Base-by-base conservation (phyloP, 2,329 filamentous ascomycete species). In the Trichoderma pleuroti region DNA sequence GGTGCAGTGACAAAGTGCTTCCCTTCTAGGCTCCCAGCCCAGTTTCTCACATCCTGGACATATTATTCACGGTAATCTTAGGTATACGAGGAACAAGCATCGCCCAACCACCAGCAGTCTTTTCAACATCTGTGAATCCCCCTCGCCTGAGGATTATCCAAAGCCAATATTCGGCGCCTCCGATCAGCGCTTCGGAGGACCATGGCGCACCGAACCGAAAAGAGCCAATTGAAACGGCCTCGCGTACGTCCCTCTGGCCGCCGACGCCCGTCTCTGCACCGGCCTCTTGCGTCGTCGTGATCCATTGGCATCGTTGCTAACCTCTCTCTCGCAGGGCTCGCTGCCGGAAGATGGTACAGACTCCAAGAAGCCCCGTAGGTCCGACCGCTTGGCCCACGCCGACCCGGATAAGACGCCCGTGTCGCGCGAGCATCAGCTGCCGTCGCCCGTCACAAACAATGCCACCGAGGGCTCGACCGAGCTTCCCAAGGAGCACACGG, bases 191-290 rank as follows among this genome's bases (percentile, higher is more conserved):
- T 67, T 75, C 76, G 71, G 74, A 74, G 74, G 77, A 74, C 65
- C 74, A 90, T 90, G 88, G 83, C 88, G 81, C 85, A 89, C 81
- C 83, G 85, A 76, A 80, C 82, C 74, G 92, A 96, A 82, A 93
- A 93, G 84, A 94, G 91, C 84, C 91, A 92, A 83, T 89, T 96
- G 84, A 97, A 97, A 86, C 90, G 93, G 79, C 88, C 85, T 76
- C 88, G 91, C 81, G 93, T 96, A 85, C 79, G 88, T 72, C 73
- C 73, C 80, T 72, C 36, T 75, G 71, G 68, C 65, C 26, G 72
- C 75, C 39, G 72, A 72, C 28, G 34, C 63, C 34, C 32, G 12
- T 54, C 67, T 11, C 57, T 36, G 46, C 30, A 28, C 46, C 42
- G 46, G 12, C 16, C 16, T 12, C 12, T 6, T 28, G 3, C 26